Evolutionary conservation across 306 rosid genomes (phyloP).

Genomic region (Benincasa hispida): DNA sequence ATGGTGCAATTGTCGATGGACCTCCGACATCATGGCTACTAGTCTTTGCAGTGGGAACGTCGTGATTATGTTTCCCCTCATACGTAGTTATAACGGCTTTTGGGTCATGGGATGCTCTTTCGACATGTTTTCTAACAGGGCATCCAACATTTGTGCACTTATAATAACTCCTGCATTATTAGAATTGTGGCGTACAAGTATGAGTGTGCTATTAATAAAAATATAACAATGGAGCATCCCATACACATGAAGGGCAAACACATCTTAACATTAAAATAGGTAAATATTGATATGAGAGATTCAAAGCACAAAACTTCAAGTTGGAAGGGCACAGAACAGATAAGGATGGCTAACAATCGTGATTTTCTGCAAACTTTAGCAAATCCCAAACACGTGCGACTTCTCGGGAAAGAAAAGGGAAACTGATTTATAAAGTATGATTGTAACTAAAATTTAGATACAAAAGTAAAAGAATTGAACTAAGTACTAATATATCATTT

Average conservation of each 20-base stretch:
- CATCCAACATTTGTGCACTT: constrained; percentile 93
- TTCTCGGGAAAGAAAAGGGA: not conserved
- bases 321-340: constrained; percentile 10
- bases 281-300: constrained; percentile 1
- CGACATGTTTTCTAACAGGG: constrained; percentile 93
- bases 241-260: not conserved
- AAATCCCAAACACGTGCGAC: not conserved
- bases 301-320: not conserved
- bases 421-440: not conserved
- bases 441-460: not conserved
- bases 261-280: not conserved
- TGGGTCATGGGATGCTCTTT: constrained; percentile 95
- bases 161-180: constrained; percentile 80
- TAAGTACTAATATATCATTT: not conserved
- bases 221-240: not conserved
- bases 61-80: constrained; percentile 93
- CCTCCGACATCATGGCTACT: constrained; percentile 77
- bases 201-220: not conserved
- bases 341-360: too few relatives aligned
- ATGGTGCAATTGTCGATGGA: constrained; percentile 21
- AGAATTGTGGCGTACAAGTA: not conserved
- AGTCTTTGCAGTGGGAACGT: constrained; percentile 75
- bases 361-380: too few relatives aligned
- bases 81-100: constrained; percentile 96
- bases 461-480: not conserved